Conservation (phyloP, 2,329 filamentous ascomycete species). For the Colletotrichum sp. region DNA sequence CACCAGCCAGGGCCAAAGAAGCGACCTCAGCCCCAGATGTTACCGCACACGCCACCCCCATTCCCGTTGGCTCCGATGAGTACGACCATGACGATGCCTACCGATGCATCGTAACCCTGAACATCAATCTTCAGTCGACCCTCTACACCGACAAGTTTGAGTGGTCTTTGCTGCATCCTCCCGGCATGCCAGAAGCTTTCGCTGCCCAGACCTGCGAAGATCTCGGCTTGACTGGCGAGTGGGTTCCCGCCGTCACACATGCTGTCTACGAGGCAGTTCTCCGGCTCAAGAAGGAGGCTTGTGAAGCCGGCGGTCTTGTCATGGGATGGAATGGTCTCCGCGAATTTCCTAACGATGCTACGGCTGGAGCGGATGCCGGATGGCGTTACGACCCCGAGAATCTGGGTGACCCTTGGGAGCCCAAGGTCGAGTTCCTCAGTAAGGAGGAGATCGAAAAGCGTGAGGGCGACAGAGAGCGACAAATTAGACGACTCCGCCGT, state of each 20-base stretch:
- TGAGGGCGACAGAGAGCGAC: conserved; percentile 90
- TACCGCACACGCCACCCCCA: conserved; percentile 71
- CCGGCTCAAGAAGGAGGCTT: conserved; percentile 93
- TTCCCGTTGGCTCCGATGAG: conserved; percentile 70
- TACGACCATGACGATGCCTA: conserved; percentile 94
- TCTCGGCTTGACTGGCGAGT: conserved; percentile 86
- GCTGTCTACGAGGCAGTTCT: conserved; percentile 96
- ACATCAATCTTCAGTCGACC: conserved; percentile 88
- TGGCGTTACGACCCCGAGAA: conserved; percentile 97
- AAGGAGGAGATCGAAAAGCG: conserved; percentile 98
- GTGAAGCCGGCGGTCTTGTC: conserved; percentile 89
- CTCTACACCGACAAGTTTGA: conserved; percentile 98
- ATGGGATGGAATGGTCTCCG: conserved; percentile 65
- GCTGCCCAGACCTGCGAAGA: conserved; percentile 93
- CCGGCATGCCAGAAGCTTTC: conserved; percentile 90
- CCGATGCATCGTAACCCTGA: conserved; percentile 88
- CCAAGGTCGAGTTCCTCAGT: conserved; percentile 78
- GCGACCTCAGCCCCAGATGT: conserved; percentile 58
- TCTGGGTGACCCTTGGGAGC: conserved; percentile 83
- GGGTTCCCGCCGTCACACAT: conserved; percentile 92
- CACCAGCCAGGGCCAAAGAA: conserved; percentile 49
- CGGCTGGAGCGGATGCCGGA: conserved; percentile 80
- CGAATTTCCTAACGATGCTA: conserved; percentile 89
- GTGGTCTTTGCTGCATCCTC: conserved; percentile 92
- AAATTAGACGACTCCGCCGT: conserved; percentile 82